Evolutionary conservation across 2,329 filamentous ascomycete genomes (phyloP).

Genomic region (Byssothecium circinans): DNA sequence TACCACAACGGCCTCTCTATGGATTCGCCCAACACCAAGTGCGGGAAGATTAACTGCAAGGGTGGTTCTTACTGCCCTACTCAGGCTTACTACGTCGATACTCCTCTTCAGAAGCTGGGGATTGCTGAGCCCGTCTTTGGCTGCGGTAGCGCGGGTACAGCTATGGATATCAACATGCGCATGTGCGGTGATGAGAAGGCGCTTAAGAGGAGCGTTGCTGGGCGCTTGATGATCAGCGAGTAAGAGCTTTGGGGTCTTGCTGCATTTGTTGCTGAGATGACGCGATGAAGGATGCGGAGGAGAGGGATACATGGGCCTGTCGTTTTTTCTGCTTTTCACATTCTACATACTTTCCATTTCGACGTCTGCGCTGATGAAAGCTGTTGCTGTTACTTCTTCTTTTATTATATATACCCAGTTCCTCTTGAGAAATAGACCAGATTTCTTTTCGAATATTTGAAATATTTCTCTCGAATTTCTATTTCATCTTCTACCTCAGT

Average conservation of each 20-base stretch:
- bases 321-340: too few relatives aligned
- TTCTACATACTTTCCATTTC: too few relatives aligned
- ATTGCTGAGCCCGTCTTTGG: slow-evolving; percentile 27
- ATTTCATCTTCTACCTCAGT: too few relatives aligned
- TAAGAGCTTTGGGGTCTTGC: background rate
- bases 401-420: too few relatives aligned
- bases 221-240: slow-evolving; percentile 7
- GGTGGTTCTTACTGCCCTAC: slow-evolving; percentile 28
- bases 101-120: slow-evolving; percentile 22
- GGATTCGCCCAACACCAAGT: slow-evolving; percentile 9
- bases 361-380: too few relatives aligned
- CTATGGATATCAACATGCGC: slow-evolving; percentile 26
- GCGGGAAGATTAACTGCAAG: slow-evolving; percentile 17
- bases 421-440: too few relatives aligned
- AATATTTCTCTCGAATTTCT: too few relatives aligned
- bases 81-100: slow-evolving; percentile 28
- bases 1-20: slow-evolving; percentile 25
- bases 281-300: background rate
- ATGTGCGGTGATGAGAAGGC: slow-evolving; percentile 22
- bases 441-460: too few relatives aligned
- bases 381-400: too few relatives aligned
- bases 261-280: background rate
- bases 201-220: slow-evolving; percentile 28
- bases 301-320: too few relatives aligned
- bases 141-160: slow-evolving; percentile 18